A percentile compares a stretch with the other conserved stretches of the same genome.
phyloP scores from a whole-genome alignment of 169 alveolate genomes.

The Plasmodium gonderi region DNA sequence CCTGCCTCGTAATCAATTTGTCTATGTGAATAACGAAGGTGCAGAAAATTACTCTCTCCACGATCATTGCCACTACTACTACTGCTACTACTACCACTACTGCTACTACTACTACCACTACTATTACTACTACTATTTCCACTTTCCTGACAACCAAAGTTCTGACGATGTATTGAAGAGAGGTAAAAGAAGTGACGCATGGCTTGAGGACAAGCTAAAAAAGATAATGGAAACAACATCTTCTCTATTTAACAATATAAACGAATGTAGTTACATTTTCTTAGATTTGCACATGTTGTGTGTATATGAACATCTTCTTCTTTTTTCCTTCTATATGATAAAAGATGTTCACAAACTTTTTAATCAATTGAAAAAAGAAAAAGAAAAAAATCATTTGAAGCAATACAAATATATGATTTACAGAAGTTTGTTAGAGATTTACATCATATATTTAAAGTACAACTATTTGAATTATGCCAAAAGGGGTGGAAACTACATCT shows the following conservation, averaged over 20 bases:
- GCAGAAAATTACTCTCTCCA: background rate
- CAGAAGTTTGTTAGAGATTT: slow-evolving; percentile 60
- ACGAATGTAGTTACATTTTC: slow-evolving; percentile 49
- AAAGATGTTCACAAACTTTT: slow-evolving; percentile 48
- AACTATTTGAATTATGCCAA: slow-evolving; percentile 62
- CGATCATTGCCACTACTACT: too few species aligned
- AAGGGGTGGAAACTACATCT: background rate
- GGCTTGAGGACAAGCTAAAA: slow-evolving; percentile 20
- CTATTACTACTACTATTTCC: too few species aligned
- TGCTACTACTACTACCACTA: too few species aligned
- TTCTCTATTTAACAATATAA: slow-evolving; percentile 42
- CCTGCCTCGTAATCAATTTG: background rate
- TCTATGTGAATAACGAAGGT: background rate
- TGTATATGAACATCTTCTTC: slow-evolving; percentile 37
- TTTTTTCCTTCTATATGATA: slow-evolving; percentile 32
- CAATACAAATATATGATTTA: slow-evolving; percentile 64
- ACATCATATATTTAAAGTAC: slow-evolving; percentile 56
- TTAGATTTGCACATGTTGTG: slow-evolving; percentile 46
- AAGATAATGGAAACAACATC: slow-evolving; percentile 13
- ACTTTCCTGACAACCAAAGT: background rate
- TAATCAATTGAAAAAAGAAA: slow-evolving; percentile 29
- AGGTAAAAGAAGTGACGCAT: background rate
- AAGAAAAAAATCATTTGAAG: slow-evolving; percentile 21
- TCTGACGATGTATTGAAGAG: background rate
- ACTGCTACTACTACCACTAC: too few species aligned